Base-by-base conservation (phyloP, 208 protist species). In the Acanthamoeba divionensis region DNA sequence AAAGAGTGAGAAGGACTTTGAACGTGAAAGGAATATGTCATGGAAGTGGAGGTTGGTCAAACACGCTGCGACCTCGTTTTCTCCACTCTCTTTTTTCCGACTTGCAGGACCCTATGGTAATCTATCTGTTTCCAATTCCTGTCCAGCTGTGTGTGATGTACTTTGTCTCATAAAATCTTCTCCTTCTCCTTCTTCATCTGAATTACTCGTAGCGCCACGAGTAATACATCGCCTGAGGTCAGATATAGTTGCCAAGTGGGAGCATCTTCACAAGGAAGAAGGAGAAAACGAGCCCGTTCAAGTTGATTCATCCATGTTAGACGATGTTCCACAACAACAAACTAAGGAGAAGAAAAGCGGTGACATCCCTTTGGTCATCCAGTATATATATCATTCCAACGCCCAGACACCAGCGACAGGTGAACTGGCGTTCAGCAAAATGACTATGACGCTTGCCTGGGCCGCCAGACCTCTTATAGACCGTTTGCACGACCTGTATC, bases 321-420 rank as follows among this genome's bases (percentile, higher is more conserved):
- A 13, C 52, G 52, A 13, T 57, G 52, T 13, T 18, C 52, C 18
- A n/a, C 21, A 60, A 26, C 48, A 10, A 83, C 13, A 31, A 45
- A 29, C 89, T 80, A 26, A 10, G 50, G 1, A 36, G 38, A 29
- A 29, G 1, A 12, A 9, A 67, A 41, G 6, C 45, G 31, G 6
- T 67, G 2, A 0, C 0, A 60, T 79, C 44, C 80, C 87, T 45
- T 31, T 48, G 9, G 65, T 92, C 48, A 50, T 65, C 10, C 13
- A 92, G 21, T 92, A 92, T 73, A 82, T 92, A 4, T 92, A 90
- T 82, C 80, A 92, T 38, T 47, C 60, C 9, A 92, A 92, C 33
- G 65, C 80, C 18, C 21, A 66, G 10, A 15, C 45, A 21, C 90
- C 90, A 13, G 50, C 90, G 12, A 90, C 65, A 21, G 60, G 60